Conservation (phyloP, 1,284 basidiomycete species). For the Tilletia indica region DNA sequence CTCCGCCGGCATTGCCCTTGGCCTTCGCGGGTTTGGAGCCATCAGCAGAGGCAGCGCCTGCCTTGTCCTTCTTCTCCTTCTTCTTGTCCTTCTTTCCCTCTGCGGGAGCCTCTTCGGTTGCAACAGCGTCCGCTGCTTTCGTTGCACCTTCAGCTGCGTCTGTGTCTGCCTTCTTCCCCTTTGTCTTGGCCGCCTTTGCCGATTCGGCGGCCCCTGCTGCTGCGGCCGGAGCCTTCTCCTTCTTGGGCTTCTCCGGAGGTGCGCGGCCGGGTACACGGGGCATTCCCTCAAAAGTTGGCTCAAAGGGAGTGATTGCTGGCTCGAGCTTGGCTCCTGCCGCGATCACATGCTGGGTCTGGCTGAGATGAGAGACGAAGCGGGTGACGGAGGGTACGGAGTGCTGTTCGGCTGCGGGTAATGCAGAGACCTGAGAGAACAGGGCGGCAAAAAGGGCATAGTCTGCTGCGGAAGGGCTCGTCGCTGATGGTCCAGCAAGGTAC, state of each 20-base stretch:
- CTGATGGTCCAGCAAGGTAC: slow-evolving; percentile 38
- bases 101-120: slow-evolving; percentile 3
- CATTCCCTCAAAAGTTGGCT: slow-evolving; percentile 51
- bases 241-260: slow-evolving; percentile 38
- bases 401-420: slow-evolving; percentile 43
- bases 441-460: slow-evolving; percentile 53
- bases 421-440: slow-evolving; percentile 46
- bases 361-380: slow-evolving; percentile 53
- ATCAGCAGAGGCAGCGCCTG: slow-evolving; percentile 29
- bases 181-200: slow-evolving; percentile 27
- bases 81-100: slow-evolving; percentile 41
- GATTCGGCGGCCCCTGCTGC: slow-evolving; percentile 17
- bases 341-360: slow-evolving; percentile 33
- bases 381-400: slow-evolving; percentile 49
- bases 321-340: slow-evolving; percentile 31
- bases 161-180: slow-evolving; percentile 27
- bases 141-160: neutral
- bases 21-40: slow-evolving; percentile 28
- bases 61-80: slow-evolving; percentile 44
- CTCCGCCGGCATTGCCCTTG: slow-evolving; percentile 33
- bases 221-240: slow-evolving; percentile 33
- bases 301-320: slow-evolving; percentile 39
- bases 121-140: neutral
- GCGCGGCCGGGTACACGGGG: slow-evolving; percentile 43
- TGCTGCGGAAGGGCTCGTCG: slow-evolving; percentile 41